A percentile compares a stretch with the other conserved stretches of the same genome.
Evolutionary conservation across 192 early-diverging fungal genomes (phyloP).

Genomic region (Podila epicladia): DNA sequence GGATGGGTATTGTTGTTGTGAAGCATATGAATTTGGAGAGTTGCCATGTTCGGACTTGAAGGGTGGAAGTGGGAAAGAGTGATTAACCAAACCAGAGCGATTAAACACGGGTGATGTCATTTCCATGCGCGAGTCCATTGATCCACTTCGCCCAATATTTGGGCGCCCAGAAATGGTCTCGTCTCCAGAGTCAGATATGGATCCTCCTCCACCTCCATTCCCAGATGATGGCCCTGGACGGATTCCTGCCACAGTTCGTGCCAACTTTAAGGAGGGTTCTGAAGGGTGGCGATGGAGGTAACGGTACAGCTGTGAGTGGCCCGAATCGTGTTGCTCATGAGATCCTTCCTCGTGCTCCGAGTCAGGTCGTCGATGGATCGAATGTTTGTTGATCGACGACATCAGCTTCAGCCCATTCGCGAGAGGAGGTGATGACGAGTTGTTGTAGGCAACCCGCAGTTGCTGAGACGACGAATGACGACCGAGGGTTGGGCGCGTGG

Average conservation of each 20-base stretch:
- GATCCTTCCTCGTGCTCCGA: not conserved
- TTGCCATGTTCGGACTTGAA: not conserved
- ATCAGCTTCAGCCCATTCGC: not conserved
- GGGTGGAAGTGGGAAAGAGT: not conserved
- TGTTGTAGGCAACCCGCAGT: not conserved
- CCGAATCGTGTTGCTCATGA: not conserved
- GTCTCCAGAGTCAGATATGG: constrained; percentile 22
- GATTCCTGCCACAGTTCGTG: not conserved
- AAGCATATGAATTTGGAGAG: not conserved
- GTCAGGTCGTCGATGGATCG: constrained; percentile 1
- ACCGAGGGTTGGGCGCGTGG: constrained; percentile 17
- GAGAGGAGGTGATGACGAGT: not conserved
- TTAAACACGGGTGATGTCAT: not conserved
- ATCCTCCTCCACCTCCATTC: constrained; percentile 10
- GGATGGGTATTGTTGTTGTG: not conserved
- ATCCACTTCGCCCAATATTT: not conserved
- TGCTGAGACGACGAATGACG: constrained; percentile 9
- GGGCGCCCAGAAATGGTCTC: not conserved
- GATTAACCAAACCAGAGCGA: not conserved
- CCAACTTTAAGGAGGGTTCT: constrained; percentile 9
- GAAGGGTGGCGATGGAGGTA: constrained; percentile 19
- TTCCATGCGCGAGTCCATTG: constrained; percentile 1
- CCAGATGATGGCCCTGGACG: not conserved
- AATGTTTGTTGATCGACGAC: not conserved
- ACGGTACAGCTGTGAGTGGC: not conserved